A percentile compares a stretch with the other conserved stretches of the same genome.
Conservation (phyloP, 352 stramenopile genomes). For the Phytophthora aleatoria region DNA sequence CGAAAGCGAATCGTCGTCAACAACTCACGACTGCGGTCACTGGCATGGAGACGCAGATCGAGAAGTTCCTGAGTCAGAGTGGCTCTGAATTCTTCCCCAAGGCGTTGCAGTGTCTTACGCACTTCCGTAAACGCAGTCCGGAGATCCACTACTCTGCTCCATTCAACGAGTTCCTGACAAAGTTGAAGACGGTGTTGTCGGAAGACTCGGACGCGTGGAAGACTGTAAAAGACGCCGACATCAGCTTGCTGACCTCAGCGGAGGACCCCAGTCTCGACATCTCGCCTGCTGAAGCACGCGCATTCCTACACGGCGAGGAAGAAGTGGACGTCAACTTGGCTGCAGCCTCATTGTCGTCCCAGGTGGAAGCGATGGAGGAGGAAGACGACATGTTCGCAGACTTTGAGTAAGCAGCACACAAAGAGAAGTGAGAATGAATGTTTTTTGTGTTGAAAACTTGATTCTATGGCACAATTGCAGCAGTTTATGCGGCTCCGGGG, state of each 20-base stretch:
- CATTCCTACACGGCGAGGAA: constrained; percentile 71
- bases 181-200: constrained; percentile 52
- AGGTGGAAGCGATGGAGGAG: constrained; percentile 64
- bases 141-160: constrained; percentile 75
- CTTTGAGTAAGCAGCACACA: constrained; percentile 60
- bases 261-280: constrained; percentile 66
- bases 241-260: constrained; percentile 58
- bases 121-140: constrained; percentile 72
- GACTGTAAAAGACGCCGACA: constrained; percentile 51
- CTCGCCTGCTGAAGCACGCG: constrained; percentile 49
- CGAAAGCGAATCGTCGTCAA: constrained; percentile 47
- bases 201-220: constrained; percentile 61
- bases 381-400: constrained; percentile 86
- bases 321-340: constrained; percentile 49
- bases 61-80: constrained; percentile 59
- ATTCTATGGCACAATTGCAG: constrained; percentile 34
- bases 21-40: constrained; percentile 55
- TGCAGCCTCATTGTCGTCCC: constrained; percentile 60
- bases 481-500: constrained; percentile 70
- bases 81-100: constrained; percentile 65
- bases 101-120: constrained; percentile 64
- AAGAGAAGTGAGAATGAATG: neutral
- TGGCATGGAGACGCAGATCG: constrained; percentile 75
- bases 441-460: constrained; percentile 16
- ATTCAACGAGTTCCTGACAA: constrained; percentile 76